Conservation (phyloP, 768 basidiomycete genomes). For the Lactifluus subvellereus region DNA sequence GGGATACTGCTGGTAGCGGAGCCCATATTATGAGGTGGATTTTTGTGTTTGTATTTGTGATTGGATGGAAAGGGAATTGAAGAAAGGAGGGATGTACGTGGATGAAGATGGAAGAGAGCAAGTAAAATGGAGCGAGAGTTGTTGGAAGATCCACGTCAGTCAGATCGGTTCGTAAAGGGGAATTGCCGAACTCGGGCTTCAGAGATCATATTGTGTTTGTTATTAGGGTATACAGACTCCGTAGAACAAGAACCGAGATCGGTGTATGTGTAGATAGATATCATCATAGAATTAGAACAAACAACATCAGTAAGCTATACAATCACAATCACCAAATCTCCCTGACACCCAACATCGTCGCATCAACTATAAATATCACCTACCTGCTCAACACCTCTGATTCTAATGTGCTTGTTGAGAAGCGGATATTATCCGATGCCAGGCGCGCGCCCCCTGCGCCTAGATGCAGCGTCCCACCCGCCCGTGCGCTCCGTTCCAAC, state of each 20-base stretch:
- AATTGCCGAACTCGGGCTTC: background rate
- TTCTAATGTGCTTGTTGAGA: conserved; percentile 31
- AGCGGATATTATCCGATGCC: conserved; percentile 40
- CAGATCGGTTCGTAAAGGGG: background rate
- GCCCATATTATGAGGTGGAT: conserved; percentile 35
- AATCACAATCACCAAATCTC: background rate
- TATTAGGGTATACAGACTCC: background rate
- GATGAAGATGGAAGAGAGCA: background rate
- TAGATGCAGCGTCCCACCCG: conserved; percentile 70
- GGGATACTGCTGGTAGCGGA: conserved; percentile 41
- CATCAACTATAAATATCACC: background rate
- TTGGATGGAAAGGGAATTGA: background rate
- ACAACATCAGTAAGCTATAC: background rate
- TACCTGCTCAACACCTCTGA: background rate
- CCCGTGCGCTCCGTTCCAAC: conserved; percentile 56
- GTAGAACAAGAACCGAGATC: no score
- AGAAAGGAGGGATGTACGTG: background rate
- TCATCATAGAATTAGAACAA: background rate
- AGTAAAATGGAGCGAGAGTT: no score
- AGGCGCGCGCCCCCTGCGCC: conserved; percentile 35
- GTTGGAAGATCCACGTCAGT: background rate
- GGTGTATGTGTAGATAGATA: background rate
- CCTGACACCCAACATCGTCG: background rate
- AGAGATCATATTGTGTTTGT: background rate
- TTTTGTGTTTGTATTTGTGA: background rate